Evolutionary conservation across 805 yeast species (phyloP), one percentile per base, ranked within the genome.

Genomic region (Kodamaea fukazawae): DNA sequence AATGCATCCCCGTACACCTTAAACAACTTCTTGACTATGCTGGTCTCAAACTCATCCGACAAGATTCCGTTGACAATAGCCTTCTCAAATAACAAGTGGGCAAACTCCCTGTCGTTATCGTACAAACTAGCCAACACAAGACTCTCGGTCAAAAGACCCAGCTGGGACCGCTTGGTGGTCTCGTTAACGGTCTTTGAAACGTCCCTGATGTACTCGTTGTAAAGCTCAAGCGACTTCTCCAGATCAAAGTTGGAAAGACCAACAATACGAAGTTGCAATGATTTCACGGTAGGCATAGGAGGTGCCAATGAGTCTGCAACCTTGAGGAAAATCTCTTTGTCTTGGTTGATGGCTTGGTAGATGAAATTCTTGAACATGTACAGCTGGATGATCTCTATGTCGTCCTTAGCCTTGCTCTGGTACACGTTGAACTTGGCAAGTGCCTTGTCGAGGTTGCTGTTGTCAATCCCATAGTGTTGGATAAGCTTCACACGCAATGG

Each of bases 31-130:
- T 75, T 76, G 7, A 77, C 52, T n/a, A 50, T 50, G 12, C 62
- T 61, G 4, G 63, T 53, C 22, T 75, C 78, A 2, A 50, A 48
- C 20, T 69, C 75, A 25, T 74, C 70, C 11, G 49, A 48, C 2
- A 76, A 29, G 9, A 61, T 42, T 4, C 44, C 60, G 39, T 66
- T 70, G 27, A 57, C 61, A 0, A 63, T 49, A 0, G 78, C 74
- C 46, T 74, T 75, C 31, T 76, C 79, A 44, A 67, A 62, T 9
- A 77, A 53, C 31, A 76, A 68, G 39, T 66, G 61, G 0, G 82
- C 81, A 55, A 79, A 77, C 43, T 74, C 78, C 31, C 81, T 57
- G 51, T 79, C 82, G 31, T 65, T 59, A 28, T 66, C 62, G 14
- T 66, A 64, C 27, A 79, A 53, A 40, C 54, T 64, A 0, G 73